Conservation (phyloP, 352 stramenopile species). For the Globisporangium nunn region DNA sequence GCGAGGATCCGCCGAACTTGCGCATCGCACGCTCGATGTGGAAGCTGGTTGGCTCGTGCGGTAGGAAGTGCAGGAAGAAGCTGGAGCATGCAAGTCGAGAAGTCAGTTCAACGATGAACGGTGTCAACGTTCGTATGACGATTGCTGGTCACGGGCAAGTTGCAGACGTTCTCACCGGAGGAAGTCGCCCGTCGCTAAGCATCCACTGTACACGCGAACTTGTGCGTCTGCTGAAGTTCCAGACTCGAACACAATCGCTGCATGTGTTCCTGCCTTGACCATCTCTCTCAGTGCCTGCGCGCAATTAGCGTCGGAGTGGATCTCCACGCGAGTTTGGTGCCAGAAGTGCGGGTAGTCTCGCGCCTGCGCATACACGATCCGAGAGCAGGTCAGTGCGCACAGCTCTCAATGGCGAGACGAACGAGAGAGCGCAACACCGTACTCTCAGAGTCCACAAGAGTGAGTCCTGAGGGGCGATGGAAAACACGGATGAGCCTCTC, state of each 20-base stretch:
- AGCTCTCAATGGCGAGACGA: neutral
- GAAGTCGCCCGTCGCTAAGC: slow-evolving; percentile 34
- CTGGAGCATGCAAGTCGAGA: slow-evolving; percentile 6
- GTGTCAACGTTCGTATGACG: neutral
- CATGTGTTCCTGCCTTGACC: slow-evolving; percentile 11
- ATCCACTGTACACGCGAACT: slow-evolving; percentile 15
- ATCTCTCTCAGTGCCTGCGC: slow-evolving; percentile 30
- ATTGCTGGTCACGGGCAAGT: neutral
- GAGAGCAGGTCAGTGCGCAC: neutral
- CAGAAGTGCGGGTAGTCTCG: slow-evolving; percentile 38
- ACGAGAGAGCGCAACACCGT: neutral
- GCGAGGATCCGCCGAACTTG: slow-evolving; percentile 20
- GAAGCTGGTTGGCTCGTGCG: slow-evolving; percentile 27
- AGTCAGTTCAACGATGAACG: neutral
- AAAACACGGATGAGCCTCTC: slow-evolving; percentile 7
- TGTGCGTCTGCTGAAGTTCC: slow-evolving; percentile 1
- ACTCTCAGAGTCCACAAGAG: slow-evolving; percentile 11
- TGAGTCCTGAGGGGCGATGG: slow-evolving; percentile 2
- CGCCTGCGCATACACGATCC: slow-evolving; percentile 16
- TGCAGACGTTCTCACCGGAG: slow-evolving; percentile 18
- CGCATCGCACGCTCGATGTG: slow-evolving; percentile 32
- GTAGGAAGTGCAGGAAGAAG: slow-evolving; percentile 27
- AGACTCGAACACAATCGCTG: slow-evolving; percentile 19
- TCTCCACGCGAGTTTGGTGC: slow-evolving; percentile 23
- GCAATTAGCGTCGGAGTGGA: slow-evolving; percentile 22